Percentiles rank a stretch among this genome's conserved stretches.
Evolutionary conservation across 805 yeast genomes (phyloP).

Genomic region (Ogataea parapolymorpha): DNA sequence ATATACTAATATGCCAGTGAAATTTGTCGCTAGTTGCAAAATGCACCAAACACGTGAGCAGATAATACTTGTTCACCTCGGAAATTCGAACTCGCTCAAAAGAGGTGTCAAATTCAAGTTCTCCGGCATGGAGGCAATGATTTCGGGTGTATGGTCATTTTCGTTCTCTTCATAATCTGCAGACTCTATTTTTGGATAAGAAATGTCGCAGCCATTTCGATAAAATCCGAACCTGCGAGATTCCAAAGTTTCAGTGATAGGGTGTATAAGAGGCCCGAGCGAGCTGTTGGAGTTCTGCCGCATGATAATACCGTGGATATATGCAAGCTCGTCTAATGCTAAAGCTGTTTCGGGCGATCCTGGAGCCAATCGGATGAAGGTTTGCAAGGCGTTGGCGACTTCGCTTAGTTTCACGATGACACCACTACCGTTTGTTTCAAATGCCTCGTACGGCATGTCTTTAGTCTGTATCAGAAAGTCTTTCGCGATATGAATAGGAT

Average conservation of each 20-base stretch:
- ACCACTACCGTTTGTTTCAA: not conserved
- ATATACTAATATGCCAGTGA: too few species aligned
- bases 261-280: not conserved
- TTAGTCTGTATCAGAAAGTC: not conserved
- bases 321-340: constrained; percentile 1
- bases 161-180: not conserved
- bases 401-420: not conserved
- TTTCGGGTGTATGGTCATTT: not conserved
- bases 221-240: not conserved
- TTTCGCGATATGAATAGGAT: not conserved
- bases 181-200: not conserved
- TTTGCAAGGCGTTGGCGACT: not conserved
- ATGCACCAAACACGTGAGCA: too few species aligned
- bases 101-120: not conserved
- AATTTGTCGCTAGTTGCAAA: too few species aligned
- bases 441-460: not conserved
- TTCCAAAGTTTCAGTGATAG: not conserved
- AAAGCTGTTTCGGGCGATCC: not conserved
- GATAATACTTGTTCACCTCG: too few species aligned
- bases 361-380: not conserved
- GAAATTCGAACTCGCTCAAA: not conserved
- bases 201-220: not conserved
- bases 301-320: not conserved
- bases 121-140: not conserved
- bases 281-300: not conserved